Base-by-base conservation (phyloP, 352 stramenopile genomes). In the Phytopythium aichiense region DNA sequence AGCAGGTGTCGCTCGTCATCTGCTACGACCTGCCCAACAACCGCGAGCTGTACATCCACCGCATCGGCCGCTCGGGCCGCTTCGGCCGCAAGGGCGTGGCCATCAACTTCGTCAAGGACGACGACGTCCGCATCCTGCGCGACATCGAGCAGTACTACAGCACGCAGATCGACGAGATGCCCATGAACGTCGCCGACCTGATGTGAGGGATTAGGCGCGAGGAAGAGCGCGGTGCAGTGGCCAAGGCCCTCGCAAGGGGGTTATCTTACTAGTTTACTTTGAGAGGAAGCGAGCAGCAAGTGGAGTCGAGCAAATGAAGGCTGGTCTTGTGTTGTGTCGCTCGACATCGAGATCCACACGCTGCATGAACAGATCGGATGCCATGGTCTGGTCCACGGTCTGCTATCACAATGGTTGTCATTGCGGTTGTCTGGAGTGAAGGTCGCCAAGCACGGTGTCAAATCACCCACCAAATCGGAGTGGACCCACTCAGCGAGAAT, bases 141-240 rank as follows among this genome's bases (percentile, higher is more conserved):
- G 97, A 99, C 83, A 99, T 99, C 76, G 97, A 99, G 84, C 84
- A 98, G 79, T 99, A 99, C 86, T 99, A 99, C 92, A 98, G 97
- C 75, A 99, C 97, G 63, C 92, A 99, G 74, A 99, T 99, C 74
- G 94, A 97, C 68, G 97, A 99, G 84, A 99, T 99, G 95, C 98
- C 98, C 63, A 98, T 98, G 87, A 98, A 99, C 81, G 96, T 99
- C 63, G 95, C 93, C 61, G 97, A 99, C 91, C 92, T 99, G 80
- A 98, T 99, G 90, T 99, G 33, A 12, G 33, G 11, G 7, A 38
- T 12, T 8, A 99, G 38, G 7, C 7, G 20, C 20, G 18, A 2
- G 7, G 42, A 3, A 13, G 20, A 48, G 42, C 16, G 42, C 38
- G 38, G 15, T 30, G 25, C 25, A 38, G 42, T 2, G 18, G 42